Conservation (phyloP, 1,284 basidiomycete genomes). For the Trichosporon sp. region DNA sequence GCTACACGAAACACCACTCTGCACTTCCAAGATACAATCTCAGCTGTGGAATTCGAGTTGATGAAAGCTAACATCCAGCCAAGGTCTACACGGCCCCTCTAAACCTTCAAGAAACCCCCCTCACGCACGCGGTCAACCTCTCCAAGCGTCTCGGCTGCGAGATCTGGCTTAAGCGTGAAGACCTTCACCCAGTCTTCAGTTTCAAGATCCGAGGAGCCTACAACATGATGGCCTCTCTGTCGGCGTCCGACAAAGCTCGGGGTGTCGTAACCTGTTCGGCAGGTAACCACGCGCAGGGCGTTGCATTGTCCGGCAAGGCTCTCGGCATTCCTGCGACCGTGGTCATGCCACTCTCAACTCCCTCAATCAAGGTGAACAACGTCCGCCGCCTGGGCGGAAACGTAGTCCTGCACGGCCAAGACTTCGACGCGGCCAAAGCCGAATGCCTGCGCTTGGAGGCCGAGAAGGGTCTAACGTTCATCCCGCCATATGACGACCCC, state of each 20-base stretch:
- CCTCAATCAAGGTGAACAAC: constrained; percentile 92
- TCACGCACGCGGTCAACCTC: constrained; percentile 78
- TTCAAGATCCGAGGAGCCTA: constrained; percentile 99
- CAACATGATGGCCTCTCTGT: constrained; percentile 93
- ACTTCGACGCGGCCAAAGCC: constrained; percentile 94
- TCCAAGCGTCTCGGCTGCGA: constrained; percentile 79
- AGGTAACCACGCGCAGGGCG: constrained; percentile 98
- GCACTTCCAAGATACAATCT: not conserved
- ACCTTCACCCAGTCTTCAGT: constrained; percentile 95
- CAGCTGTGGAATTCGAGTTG: not conserved
- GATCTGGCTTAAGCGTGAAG: constrained; percentile 95
- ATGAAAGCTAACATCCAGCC: constrained; percentile 44
- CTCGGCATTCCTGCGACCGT: constrained; percentile 92
- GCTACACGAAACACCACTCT: not conserved
- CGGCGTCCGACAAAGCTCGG: constrained; percentile 87
- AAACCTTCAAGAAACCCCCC: constrained; percentile 84
- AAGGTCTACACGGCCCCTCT: constrained; percentile 74
- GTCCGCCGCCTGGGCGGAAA: constrained; percentile 89
- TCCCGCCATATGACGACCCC: constrained; percentile 97
- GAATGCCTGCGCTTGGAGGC: constrained; percentile 84
- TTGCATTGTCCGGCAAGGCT: constrained; percentile 82
- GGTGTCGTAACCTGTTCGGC: constrained; percentile 97
- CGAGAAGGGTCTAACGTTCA: constrained; percentile 74
- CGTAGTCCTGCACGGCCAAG: constrained; percentile 82
- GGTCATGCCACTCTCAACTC: constrained; percentile 94